Percentiles rank a stretch among this genome's conserved stretches.
These are phyloP conservation scores for Mrakia blollopis DNA, from an alignment of 768 basidiomycete genomes.

Conservation along the genomic window DNA sequence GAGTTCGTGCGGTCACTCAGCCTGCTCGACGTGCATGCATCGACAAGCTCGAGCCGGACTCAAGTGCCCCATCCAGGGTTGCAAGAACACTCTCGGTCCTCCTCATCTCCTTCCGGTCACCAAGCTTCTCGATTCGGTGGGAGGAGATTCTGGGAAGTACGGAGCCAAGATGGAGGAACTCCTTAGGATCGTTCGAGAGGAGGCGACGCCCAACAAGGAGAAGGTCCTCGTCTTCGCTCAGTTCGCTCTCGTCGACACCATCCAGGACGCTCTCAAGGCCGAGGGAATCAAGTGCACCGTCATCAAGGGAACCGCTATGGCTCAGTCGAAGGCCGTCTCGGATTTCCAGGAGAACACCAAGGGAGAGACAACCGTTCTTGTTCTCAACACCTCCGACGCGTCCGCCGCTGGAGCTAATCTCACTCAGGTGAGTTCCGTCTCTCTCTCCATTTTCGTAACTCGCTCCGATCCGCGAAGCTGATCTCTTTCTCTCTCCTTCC, in stretches of 20 bases:
- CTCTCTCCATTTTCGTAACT: no score
- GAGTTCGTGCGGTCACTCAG: constrained; percentile 39
- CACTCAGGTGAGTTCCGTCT: constrained; percentile 61
- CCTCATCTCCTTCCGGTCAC: not conserved
- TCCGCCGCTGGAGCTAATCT: constrained; percentile 61
- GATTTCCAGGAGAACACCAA: constrained; percentile 75
- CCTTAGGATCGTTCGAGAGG: constrained; percentile 68
- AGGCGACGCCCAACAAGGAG: constrained; percentile 62
- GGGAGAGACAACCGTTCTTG: constrained; percentile 61
- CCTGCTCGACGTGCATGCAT: not conserved
- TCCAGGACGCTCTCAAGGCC: constrained; percentile 69
- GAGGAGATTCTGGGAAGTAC: constrained; percentile 65
- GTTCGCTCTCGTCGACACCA: constrained; percentile 89
- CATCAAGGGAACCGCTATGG: constrained; percentile 69
- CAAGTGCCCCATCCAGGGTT: constrained; percentile 1
- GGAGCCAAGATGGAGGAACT: constrained; percentile 77
- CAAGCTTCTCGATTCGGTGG: constrained; percentile 48
- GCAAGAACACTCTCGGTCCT: not conserved
- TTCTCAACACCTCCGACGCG: constrained; percentile 90
- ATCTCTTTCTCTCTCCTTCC: no score
- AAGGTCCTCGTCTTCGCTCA: constrained; percentile 92
- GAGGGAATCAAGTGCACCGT: constrained; percentile 71
- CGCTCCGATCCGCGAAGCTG: no score
- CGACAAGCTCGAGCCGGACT: not conserved
- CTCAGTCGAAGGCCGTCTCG: constrained; percentile 75